Percentiles rank a stretch among this genome's conserved stretches.
These are phyloP conservation scores for Cercospora beticola DNA, from an alignment of 2,329 filamentous ascomycete species.

Conservation along the genomic window DNA sequence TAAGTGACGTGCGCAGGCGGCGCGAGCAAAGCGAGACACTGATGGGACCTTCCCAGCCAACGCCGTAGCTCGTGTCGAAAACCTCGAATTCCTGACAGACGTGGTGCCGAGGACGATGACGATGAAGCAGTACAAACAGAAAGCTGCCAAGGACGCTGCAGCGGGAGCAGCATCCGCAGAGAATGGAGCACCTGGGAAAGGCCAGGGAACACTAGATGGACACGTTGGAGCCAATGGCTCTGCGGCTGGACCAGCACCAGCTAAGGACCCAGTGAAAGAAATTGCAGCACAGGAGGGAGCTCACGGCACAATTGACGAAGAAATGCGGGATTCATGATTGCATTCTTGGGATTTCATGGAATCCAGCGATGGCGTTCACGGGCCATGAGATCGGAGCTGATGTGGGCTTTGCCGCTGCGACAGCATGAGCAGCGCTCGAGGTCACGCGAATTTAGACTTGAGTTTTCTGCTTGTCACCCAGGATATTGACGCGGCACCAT, in stretches of 20 bases:
- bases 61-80: slow-evolving; percentile 83
- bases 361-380: slow-evolving; percentile 9
- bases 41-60: slow-evolving; percentile 59
- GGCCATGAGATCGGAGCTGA: not conserved
- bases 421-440: not conserved
- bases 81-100: slow-evolving; percentile 91
- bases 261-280: not conserved
- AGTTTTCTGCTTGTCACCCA: not conserved
- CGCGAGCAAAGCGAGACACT: not conserved
- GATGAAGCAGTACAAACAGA: slow-evolving; percentile 74
- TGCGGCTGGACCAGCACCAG: not conserved
- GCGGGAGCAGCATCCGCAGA: slow-evolving; percentile 7
- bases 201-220: slow-evolving; percentile 22
- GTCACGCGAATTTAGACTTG: not conserved
- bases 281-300: slow-evolving; percentile 5
- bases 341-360: not conserved
- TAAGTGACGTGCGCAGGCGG: slow-evolving; percentile 42
- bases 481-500: not conserved
- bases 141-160: slow-evolving; percentile 32
- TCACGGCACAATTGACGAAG: not conserved
- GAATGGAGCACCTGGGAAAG: slow-evolving; percentile 3
- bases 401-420: not conserved
- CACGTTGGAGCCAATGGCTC: slow-evolving; percentile 20
- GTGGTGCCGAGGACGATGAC: slow-evolving; percentile 83
- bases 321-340: slow-evolving; percentile 5